Base-by-base conservation (phyloP, 1,284 basidiomycete species). In the Spongispora temasekensis region DNA sequence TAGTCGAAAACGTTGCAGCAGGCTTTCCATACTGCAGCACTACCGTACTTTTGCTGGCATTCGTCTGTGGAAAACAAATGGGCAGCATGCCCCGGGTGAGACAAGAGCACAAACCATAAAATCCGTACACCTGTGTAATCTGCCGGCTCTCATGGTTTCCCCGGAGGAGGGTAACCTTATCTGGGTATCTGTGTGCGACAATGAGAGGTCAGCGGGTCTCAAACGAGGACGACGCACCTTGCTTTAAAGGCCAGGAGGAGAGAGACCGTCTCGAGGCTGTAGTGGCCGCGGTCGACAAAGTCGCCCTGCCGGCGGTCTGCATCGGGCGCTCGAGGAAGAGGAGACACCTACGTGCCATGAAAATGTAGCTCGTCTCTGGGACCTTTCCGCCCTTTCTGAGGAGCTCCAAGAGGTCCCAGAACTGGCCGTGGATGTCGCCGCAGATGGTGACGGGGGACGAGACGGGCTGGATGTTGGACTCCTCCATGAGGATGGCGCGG, bases 121-220 rank as follows among this genome's bases (percentile, higher is more conserved):
- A 98, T 17, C 96, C 96, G 66, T 98, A 98, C 2, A 98, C 96
- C 71, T 98, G 96, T 2, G 97, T 98, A 68, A 98, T 98, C 74
- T 98, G 96, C 66, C 97, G 81, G 69, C 90, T 93, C 76, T 98
- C 97, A 73, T 98, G 97, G 76, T 98, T 98, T 51, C 96, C 96
- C 61, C 96, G 83, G 13, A 98, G 80, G 4, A 98, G 78, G 0
- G 94, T 97, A 60, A 98, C 90, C 67, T 89, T 88, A 75, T 97
- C 94, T 8, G 96, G 96, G 77, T 96, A 97, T 72, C 93, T 95
- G 66, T 9, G 31, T 53, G 50, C 8, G 35, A n/a, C n/a, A 21
- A 50, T 64, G 21, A 68, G 57, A 53, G 54, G 44, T 34, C 55
- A 27, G 23, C 13, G 50, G 55, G 5, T 27, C 51, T 5, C 54